These are phyloP conservation scores for Hypomontagnella submonticulosa DNA, from an alignment of 495 filamentous ascomycete genomes.

Conservation along the genomic window DNA sequence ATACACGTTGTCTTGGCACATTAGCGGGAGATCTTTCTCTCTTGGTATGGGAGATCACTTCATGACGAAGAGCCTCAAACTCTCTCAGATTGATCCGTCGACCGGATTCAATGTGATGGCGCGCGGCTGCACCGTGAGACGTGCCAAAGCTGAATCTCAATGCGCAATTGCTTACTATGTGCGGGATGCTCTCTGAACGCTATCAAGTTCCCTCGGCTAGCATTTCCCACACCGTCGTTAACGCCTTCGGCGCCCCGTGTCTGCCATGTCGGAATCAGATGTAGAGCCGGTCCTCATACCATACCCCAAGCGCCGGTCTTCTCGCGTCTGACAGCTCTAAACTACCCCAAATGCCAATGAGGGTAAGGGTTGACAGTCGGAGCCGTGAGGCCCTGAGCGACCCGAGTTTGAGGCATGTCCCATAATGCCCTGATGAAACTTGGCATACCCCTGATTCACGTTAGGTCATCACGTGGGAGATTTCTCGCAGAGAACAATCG, in stretches of 20 bases:
- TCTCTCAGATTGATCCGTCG: constrained; percentile 7
- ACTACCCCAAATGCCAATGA: constrained; percentile 13
- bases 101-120: not conserved
- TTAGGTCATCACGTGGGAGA: constrained; percentile 33
- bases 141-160: constrained; percentile 4
- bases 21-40: constrained; percentile 22
- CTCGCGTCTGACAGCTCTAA: constrained; percentile 21
- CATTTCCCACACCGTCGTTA: not conserved
- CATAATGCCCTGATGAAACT: constrained; percentile 41
- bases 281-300: constrained; percentile 23
- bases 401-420: constrained; percentile 43
- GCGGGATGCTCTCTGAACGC: not conserved
- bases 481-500: constrained; percentile 3
- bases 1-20: constrained; percentile 26
- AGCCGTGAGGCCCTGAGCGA: constrained; percentile 18
- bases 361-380: constrained; percentile 15
- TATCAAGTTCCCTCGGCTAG: constrained; percentile 18
- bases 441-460: constrained; percentile 41
- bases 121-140: constrained; percentile 13
- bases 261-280: constrained; percentile 24
- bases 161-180: constrained; percentile 25
- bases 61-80: constrained; percentile 38
- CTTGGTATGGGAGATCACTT: constrained; percentile 28
- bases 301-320: constrained; percentile 22
- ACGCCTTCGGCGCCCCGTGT: constrained; percentile 17